Evolutionary conservation across 345 rosid genomes (phyloP), one percentile per base, ranked within the genome.

Genomic region (Raphanus raphanistrum): DNA sequence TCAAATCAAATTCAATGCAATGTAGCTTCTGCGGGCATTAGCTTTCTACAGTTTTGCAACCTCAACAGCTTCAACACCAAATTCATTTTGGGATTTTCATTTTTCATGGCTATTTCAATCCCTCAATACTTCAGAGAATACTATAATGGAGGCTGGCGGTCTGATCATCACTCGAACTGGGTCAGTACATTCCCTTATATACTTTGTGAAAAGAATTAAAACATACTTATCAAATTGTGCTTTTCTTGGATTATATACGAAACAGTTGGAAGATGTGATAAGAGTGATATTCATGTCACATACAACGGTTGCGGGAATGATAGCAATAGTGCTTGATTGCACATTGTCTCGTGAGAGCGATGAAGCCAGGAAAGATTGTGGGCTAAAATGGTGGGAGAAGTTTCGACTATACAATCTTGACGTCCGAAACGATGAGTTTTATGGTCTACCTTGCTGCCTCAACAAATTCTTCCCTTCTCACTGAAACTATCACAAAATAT

Each of bases 401-500:
- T 90, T 87, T 80, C 83, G 81, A 68, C 63, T 82, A 6, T 87
- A 85, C 63, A 83, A 80, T 50, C 85, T 85, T 0, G 93, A 90
- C 35, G 83, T 86, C n/a, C 86, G 93, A 62, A 90, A 82, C 36
- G 93, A 90, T 68, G 96, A 90, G 71, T 89, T 90, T 85, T 87
- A 90, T 63, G 87, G 84, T 65, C 48, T 87, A 15, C 93, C 92
- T 6, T 87, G 81, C 79, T 62, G 76, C n/a, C 89, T 90, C 52
- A 80, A 88, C 69, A 83, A 85, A 62, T 81, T 86, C 43, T 90
- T 89, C 86, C 91, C 91, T 8, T 79, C 93, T 52, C 84, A 84
- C 63, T 88, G 80, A 77, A 38, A 38, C 43, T 8, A 38, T 38
- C 43, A 38, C 7, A 38, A 38, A 36, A 9, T 38, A 9, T 36